A percentile compares a stretch with the other conserved stretches of the same genome.
phyloP scores from a whole-genome alignment of 1,139 yeast species.

The Suhomyces ambrosiae region DNA sequence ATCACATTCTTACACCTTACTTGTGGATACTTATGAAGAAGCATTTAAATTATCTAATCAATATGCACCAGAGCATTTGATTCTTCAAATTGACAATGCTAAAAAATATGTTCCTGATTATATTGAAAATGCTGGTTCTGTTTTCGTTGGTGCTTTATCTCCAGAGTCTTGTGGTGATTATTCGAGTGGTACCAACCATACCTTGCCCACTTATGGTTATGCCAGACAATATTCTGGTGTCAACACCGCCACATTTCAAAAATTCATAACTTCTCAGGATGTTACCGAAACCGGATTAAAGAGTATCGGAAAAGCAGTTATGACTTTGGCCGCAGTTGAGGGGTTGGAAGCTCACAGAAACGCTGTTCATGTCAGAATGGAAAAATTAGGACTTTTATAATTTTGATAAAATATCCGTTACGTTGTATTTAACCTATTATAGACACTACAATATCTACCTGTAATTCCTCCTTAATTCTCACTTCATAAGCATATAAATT shows the following conservation, averaged over 20 bases:
- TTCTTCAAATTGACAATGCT: constrained; percentile 84
- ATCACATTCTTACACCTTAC: constrained; percentile 82
- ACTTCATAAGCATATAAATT: too few relatives aligned
- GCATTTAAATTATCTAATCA: constrained; percentile 83
- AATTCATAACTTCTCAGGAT: constrained; percentile 91
- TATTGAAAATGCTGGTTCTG: constrained; percentile 93
- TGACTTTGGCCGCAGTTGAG: constrained; percentile 95
- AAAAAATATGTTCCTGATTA: constrained; percentile 62
- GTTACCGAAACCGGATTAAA: constrained; percentile 81
- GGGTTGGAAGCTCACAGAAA: constrained; percentile 97
- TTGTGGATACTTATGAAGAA: constrained; percentile 66
- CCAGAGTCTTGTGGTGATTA: constrained; percentile 99
- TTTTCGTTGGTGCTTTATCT: constrained; percentile 92
- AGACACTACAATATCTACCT: too few relatives aligned
- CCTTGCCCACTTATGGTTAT: constrained; percentile 96
- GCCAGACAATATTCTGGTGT: constrained; percentile 98
- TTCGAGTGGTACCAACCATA: constrained; percentile 96
- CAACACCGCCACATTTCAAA: constrained; percentile 92
- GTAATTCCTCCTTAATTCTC: too few relatives aligned
- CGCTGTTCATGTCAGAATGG: constrained; percentile 93
- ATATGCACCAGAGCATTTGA: constrained; percentile 97
- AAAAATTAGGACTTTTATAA: constrained; percentile 58
- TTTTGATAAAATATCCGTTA: not conserved
- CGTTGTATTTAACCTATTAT: too few relatives aligned
- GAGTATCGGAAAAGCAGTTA: constrained; percentile 91